Conservation (phyloP, 2,329 filamentous ascomycete genomes). For the Thielaviopsis populi region DNA sequence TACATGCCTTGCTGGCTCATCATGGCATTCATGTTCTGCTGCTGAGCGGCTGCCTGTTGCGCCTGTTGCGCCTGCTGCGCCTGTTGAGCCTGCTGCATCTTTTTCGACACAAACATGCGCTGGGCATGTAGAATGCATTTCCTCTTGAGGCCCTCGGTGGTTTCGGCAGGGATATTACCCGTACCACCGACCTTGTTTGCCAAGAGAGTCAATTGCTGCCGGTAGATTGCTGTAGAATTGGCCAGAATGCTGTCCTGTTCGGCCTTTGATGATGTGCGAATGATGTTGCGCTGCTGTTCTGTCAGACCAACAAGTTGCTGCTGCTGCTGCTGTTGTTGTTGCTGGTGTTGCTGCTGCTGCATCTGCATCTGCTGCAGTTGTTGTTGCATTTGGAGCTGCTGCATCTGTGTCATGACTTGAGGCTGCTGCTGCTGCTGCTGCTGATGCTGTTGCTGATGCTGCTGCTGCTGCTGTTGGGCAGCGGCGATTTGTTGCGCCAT, state of each 20-base stretch:
- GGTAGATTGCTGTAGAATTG: not conserved
- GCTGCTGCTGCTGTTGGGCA: conserved; percentile 25
- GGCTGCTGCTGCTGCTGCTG: conserved; percentile 21
- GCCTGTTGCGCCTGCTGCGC: conserved; percentile 22
- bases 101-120: conserved; percentile 23
- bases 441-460: conserved; percentile 24
- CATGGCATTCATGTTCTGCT: conserved; percentile 38
- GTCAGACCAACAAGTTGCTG: conserved; percentile 22
- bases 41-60: conserved; percentile 21
- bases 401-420: conserved; percentile 3
- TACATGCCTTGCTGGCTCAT: conserved; percentile 37
- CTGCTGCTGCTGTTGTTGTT: conserved; percentile 9
- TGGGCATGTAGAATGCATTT: conserved; percentile 29
- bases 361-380: conserved; percentile 24
- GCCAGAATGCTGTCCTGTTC: conserved; percentile 24
- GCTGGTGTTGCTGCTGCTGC: conserved; percentile 24
- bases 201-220: conserved; percentile 23
- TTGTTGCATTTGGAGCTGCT: conserved; percentile 16
- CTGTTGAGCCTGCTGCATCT: conserved; percentile 23
- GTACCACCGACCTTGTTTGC: conserved; percentile 28
- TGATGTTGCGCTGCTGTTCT: conserved; percentile 21
- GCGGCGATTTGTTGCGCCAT: conserved; percentile 19
- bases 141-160: conserved; percentile 31
- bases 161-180: conserved; percentile 33
- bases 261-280: conserved; percentile 19